Evolutionary conservation across 768 basidiomycete species (phyloP).

Genomic region (Botryobasidium botryosum): DNA sequence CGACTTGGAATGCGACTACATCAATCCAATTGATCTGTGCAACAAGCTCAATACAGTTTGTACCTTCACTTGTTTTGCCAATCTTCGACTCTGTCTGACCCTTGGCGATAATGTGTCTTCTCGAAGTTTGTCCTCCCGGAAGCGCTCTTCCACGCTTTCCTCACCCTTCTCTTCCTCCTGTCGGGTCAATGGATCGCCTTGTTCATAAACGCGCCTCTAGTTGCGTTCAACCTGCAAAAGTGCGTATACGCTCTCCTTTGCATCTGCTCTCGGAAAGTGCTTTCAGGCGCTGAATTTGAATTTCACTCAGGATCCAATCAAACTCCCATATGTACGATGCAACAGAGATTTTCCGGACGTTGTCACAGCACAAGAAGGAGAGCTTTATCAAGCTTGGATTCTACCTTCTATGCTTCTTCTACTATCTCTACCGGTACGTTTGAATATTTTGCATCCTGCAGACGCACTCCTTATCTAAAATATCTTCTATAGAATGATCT

Average conservation of each 20-base stretch:
- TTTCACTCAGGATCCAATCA: conserved; percentile 54
- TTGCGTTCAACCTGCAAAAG: conserved; percentile 91
- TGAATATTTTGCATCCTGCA: conserved; percentile 3
- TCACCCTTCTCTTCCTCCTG: conserved; percentile 79
- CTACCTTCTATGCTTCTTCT: conserved; percentile 83
- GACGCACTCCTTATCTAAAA: neutral
- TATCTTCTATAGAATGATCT: conserved; percentile 50
- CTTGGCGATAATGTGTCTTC: neutral
- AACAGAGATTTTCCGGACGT: conserved; percentile 94
- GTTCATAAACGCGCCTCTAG: conserved; percentile 71
- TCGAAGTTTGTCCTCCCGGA: conserved; percentile 89
- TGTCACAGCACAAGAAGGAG: conserved; percentile 90
- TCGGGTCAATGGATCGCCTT: conserved; percentile 93
- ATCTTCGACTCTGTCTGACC: neutral
- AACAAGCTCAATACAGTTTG: conserved; percentile 95
- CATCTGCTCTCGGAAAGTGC: neutral
- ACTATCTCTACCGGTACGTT: conserved; percentile 74
- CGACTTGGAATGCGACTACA: conserved; percentile 97
- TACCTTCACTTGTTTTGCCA: conserved; percentile 8
- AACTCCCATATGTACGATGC: conserved; percentile 99
- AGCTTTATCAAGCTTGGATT: conserved; percentile 90
- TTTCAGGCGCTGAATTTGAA: too few relatives aligned
- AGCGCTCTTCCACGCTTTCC: conserved; percentile 85
- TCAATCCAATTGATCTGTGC: conserved; percentile 99
- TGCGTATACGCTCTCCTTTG: conserved; percentile 28